Conservation (phyloP, 176 grass and related monocot genomes). For the Bolboschoenus planiculmis region DNA sequence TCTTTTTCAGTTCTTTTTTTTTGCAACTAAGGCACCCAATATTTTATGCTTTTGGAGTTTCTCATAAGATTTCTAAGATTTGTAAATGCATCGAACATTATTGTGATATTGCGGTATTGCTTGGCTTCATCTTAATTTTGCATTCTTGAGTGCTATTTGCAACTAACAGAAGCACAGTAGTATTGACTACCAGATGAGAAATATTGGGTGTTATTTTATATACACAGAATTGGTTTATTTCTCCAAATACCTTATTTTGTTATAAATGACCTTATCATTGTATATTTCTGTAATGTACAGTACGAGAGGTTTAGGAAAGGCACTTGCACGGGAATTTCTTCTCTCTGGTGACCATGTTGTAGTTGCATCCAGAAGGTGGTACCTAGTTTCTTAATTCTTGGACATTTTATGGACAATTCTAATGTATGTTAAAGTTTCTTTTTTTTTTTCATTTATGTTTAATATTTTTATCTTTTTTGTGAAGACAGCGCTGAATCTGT, state of each 20-base stretch:
- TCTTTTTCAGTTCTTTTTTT: not conserved
- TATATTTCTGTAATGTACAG: conserved; percentile 38
- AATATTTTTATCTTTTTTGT: conserved; percentile 21
- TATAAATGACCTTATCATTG: conserved; percentile 5
- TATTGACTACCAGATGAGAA: not conserved
- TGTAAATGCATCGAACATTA: not conserved
- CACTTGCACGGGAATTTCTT: conserved; percentile 98
- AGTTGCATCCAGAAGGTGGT: conserved; percentile 82
- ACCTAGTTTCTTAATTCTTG: not conserved
- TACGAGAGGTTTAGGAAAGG: conserved; percentile 96
- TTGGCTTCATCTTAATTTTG: not conserved
- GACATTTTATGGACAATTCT: not conserved
- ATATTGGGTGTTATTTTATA: not conserved
- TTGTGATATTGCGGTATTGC: not conserved
- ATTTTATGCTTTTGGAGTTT: not conserved
- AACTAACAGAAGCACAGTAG: not conserved
- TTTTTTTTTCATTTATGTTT: not conserved
- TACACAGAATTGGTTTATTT: not conserved
- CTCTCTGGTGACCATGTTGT: conserved; percentile 96
- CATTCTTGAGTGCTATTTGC: not conserved
- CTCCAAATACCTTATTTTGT: not conserved
- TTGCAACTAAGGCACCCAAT: not conserved
- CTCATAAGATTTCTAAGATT: not conserved
- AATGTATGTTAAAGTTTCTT: not conserved
- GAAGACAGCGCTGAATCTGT: conserved; percentile 89